Evolutionary conservation across 2,329 filamentous ascomycete species (phyloP).

Genomic region (Fusarium sp.): DNA sequence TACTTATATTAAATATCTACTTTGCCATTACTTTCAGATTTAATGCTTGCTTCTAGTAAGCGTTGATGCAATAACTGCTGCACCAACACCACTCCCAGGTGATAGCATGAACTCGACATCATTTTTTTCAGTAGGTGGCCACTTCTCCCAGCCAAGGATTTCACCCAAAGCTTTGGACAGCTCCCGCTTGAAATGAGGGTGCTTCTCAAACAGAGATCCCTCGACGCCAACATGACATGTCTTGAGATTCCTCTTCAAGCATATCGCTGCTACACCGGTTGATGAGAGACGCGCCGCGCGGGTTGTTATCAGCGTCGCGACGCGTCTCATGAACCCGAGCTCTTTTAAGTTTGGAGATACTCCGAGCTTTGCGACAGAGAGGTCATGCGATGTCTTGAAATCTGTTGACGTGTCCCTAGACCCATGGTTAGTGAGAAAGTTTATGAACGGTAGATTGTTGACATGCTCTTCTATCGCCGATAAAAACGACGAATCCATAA

Average conservation of each 20-base stretch:
- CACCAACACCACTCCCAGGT: constrained; percentile 4
- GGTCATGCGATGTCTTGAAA: constrained; percentile 83
- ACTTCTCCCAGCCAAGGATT: constrained; percentile 59
- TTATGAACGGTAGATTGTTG: fast-evolving
- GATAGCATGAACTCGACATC: not conserved
- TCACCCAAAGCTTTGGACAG: constrained; percentile 91
- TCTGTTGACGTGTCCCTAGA: constrained; percentile 90
- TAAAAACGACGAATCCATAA: constrained; percentile 91
- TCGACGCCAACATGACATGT: constrained; percentile 94
- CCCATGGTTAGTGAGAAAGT: fast-evolving
- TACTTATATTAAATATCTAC: not conserved
- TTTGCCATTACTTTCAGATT: not conserved
- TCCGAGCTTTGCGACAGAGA: constrained; percentile 79
- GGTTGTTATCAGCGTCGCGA: constrained; percentile 95
- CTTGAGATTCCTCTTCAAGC: constrained; percentile 91
- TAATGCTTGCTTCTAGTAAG: not conserved
- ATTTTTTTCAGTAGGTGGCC: fast-evolving
- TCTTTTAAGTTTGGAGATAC: constrained; percentile 78
- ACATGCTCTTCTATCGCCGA: constrained; percentile 87
- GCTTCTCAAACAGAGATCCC: constrained; percentile 98
- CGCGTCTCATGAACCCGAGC: constrained; percentile 86
- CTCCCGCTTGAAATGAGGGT: constrained; percentile 94
- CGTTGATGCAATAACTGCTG: constrained; percentile 9
- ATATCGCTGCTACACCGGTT: constrained; percentile 94
- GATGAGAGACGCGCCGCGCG: constrained; percentile 92